phyloP scores from a whole-genome alignment of 805 yeast genomes.

The Brettanomyces anomalus region DNA sequence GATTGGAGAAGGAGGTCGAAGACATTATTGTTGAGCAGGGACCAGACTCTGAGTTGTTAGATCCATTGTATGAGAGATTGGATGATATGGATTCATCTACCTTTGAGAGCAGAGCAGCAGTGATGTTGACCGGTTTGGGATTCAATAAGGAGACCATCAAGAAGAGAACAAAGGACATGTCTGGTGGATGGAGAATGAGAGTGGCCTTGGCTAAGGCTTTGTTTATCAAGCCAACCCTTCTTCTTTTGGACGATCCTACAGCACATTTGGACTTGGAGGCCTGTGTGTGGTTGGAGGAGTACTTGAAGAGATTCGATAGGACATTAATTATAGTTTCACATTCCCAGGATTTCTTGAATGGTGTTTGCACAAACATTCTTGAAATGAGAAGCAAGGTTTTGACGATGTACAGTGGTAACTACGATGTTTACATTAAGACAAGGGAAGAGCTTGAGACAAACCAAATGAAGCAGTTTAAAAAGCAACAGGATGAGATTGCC shows the following conservation, averaged over 20 bases:
- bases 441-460: constrained; percentile 89
- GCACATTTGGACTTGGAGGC: constrained; percentile 99
- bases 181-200: constrained; percentile 99
- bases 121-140: constrained; percentile 94
- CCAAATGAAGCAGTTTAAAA: constrained; percentile 94
- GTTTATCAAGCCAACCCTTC: constrained; percentile 93
- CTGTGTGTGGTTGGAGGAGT: constrained; percentile 99
- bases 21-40: constrained; percentile 84
- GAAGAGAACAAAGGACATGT: constrained; percentile 97
- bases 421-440: constrained; percentile 93
- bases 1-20: constrained; percentile 84
- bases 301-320: constrained; percentile 88
- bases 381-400: constrained; percentile 87
- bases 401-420: constrained; percentile 89
- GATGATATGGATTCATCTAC: constrained; percentile 95
- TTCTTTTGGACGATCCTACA: constrained; percentile 95
- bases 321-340: constrained; percentile 92
- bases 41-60: constrained; percentile 82
- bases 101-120: constrained; percentile 93
- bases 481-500: constrained; percentile 97
- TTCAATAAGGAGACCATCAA: constrained; percentile 79
- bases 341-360: constrained; percentile 98
- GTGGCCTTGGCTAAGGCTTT: constrained; percentile 97
- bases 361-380: constrained; percentile 96
- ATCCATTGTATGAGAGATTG: constrained; percentile 87